Evolutionary conservation across 805 yeast genomes (phyloP).

Genomic region (Candida multigemmis): DNA sequence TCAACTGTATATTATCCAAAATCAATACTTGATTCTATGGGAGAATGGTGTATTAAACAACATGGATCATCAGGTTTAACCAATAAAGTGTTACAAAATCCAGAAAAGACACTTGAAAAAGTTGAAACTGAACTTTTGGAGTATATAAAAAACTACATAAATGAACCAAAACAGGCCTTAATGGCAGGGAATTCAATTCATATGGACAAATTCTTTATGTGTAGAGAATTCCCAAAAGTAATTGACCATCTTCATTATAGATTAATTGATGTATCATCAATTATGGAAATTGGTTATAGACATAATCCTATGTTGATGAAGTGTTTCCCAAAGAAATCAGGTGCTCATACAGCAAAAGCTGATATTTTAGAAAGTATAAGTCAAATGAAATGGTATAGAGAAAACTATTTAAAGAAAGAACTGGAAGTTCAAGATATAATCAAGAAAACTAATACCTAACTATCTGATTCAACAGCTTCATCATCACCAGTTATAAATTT

Average conservation of each 20-base stretch:
- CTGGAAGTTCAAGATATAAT: slow-evolving; percentile 6
- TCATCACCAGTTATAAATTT: slow-evolving; percentile 10
- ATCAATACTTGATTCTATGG: slow-evolving; percentile 59
- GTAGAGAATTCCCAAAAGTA: slow-evolving; percentile 73
- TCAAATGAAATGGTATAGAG: slow-evolving; percentile 71
- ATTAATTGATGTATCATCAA: slow-evolving; percentile 80
- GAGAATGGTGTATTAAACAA: slow-evolving; percentile 79
- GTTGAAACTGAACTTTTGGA: slow-evolving; percentile 60
- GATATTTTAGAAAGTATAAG: slow-evolving; percentile 86
- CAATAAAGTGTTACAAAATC: slow-evolving; percentile 51
- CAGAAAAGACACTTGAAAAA: slow-evolving; percentile 39
- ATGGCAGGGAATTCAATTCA: slow-evolving; percentile 91
- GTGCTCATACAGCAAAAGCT: slow-evolving; percentile 76
- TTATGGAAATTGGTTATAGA: slow-evolving; percentile 73
- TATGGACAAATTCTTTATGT: slow-evolving; percentile 81
- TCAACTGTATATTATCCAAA: slow-evolving; percentile 67
- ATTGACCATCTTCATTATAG: slow-evolving; percentile 60
- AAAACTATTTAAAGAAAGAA: slow-evolving; percentile 44
- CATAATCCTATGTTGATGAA: slow-evolving; percentile 60
- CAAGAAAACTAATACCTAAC: slow-evolving; percentile 4
- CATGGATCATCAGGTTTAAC: slow-evolving; percentile 77
- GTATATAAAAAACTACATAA: slow-evolving; percentile 51
- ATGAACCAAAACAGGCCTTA: slow-evolving; percentile 48
- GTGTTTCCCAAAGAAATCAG: slow-evolving; percentile 52
- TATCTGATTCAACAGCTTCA: slow-evolving; percentile 20